These are phyloP conservation scores for Athelia sp. DNA, from an alignment of 1,284 basidiomycete species.

Conservation along the genomic window DNA sequence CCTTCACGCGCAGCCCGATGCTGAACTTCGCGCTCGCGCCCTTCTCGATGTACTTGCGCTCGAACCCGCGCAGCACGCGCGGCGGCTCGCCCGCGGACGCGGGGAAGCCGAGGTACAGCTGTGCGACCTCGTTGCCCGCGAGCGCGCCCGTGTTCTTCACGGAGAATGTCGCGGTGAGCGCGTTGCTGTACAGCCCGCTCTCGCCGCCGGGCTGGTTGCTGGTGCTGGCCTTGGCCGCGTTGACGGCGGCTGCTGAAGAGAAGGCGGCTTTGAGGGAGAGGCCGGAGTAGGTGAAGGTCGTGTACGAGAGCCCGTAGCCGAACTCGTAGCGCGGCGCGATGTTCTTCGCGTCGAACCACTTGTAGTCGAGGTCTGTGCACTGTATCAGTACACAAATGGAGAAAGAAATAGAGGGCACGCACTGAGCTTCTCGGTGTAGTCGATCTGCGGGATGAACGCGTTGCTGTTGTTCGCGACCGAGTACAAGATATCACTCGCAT, in stretches of 20 bases:
- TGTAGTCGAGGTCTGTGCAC: constrained; percentile 50
- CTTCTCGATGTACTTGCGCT: constrained; percentile 31
- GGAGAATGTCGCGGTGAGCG: constrained; percentile 20
- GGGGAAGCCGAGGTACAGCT: constrained; percentile 27
- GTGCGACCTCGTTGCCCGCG: constrained; percentile 19
- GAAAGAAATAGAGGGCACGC: neutral
- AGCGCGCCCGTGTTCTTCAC: constrained; percentile 26
- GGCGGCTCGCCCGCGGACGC: constrained; percentile 34
- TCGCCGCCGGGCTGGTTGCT: constrained; percentile 8
- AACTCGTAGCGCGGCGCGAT: constrained; percentile 60
- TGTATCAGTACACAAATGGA: constrained; percentile 20
- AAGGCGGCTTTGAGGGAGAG: constrained; percentile 15
- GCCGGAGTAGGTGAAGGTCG: constrained; percentile 38
- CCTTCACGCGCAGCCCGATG: constrained; percentile 36
- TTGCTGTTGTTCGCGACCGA: constrained; percentile 10
- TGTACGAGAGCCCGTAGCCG: constrained; percentile 57
- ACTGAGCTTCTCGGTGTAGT: constrained; percentile 12
- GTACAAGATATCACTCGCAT: constrained; percentile 33
- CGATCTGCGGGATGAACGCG: constrained; percentile 10
- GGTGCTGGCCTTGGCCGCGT: neutral
- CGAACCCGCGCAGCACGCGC: constrained; percentile 39
- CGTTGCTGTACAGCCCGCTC: constrained; percentile 12
- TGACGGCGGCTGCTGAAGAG: constrained; percentile 12
- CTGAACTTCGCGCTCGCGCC: constrained; percentile 29
- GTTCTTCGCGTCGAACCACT: constrained; percentile 42